These are phyloP conservation scores for Xylaria sp. DNA, from an alignment of 2,329 filamentous ascomycete species.

Conservation along the genomic window DNA sequence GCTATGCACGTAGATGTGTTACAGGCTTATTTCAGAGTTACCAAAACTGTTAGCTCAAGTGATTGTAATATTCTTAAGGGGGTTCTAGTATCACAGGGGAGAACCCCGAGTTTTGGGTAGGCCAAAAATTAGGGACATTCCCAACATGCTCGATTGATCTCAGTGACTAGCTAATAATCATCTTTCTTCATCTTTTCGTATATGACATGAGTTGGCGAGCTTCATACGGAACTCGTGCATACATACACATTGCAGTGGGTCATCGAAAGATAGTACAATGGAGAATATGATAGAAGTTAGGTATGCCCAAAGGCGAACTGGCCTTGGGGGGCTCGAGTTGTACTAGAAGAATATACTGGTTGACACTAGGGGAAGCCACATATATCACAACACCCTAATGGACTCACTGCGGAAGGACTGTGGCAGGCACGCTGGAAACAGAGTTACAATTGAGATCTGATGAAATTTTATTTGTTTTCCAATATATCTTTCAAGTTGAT, in stretches of 20 bases:
- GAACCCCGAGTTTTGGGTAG: background rate
- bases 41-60: background rate
- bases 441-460: background rate
- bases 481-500: conserved; percentile 87
- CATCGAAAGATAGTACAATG: background rate
- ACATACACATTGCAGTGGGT: too few species aligned
- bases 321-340: too few species aligned
- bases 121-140: background rate
- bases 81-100: background rate
- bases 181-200: too few species aligned
- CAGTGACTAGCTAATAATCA: too few species aligned
- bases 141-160: background rate
- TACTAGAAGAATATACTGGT: background rate
- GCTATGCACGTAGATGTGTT: background rate
- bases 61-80: background rate
- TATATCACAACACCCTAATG: background rate
- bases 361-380: background rate
- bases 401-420: background rate
- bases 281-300: background rate
- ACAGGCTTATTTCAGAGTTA: background rate
- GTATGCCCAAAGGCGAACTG: background rate
- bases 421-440: background rate
- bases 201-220: too few species aligned
- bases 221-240: background rate
- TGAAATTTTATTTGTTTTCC: conserved; percentile 56